Evolutionary conservation across 2,329 filamentous ascomycete species (phyloP), one percentile per base, ranked within the genome.

Genomic region (Zopfia rhizophila): DNA sequence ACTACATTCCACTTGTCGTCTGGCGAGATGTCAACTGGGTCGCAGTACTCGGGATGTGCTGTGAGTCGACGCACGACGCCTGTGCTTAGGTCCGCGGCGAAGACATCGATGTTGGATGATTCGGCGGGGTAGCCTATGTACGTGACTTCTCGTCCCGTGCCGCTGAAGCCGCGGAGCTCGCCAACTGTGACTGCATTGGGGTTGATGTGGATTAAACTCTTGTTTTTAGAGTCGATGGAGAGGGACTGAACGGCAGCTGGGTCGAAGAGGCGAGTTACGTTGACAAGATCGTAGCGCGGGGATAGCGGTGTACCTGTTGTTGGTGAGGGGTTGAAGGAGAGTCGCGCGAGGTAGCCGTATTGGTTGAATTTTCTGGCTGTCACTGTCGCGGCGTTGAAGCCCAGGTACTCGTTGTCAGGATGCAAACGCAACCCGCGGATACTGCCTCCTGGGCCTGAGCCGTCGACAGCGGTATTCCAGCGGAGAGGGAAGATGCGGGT

Each of bases 31-130:
- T 68, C 65, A 3, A 78, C 53, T 0, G 74, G 76, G 35, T 79
- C 76, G 5, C 60, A 58, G 38, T 79, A 79, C 21, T 75, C 76
- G 0, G 75, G 74, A 45, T 78, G 72, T 13, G 53, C 66, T 3
- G 75, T 79, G 1, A 79, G 57, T 0, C 76, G 72, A 13, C 75
- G 68, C 4, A 78, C 65, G 1, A 38, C 44, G 7, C 77, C 76
- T 1, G 73, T 78, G 1, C 48, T 50, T 3, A 78, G 41, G 36
- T 78, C 56, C 6, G 66, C 66, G 3, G 75, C 75, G 41, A 72
- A 78, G 5, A 78, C 51, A 46, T 79, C 76, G 45, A 78, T 73
- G 37, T 78, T 80, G 50, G 57, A 71, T 1, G 75, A 74, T 54
- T 80, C 75, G 6, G 38, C 38, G 1, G 73, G 57, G 36, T 60